A percentile compares a stretch with the other conserved stretches of the same genome.
These are phyloP conservation scores for Paramecium caudatum DNA, from an alignment of 73 alveolate genomes.

Conservation along the genomic window DNA sequence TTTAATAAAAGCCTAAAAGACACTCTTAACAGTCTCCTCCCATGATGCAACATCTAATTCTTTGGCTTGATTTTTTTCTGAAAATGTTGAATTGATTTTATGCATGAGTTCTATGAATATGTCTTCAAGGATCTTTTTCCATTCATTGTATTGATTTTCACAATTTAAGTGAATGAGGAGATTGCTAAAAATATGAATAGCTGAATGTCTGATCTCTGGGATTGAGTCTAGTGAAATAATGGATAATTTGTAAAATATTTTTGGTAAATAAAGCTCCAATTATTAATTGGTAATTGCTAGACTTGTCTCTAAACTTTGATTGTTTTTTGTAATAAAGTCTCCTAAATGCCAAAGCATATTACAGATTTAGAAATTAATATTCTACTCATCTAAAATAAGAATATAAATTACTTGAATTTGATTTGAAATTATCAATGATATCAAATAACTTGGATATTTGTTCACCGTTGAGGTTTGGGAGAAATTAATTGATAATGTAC, in stretches of 20 bases:
- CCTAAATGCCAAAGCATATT: constrained; percentile 68
- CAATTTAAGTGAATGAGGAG: constrained; percentile 40
- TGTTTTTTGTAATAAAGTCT: constrained; percentile 49
- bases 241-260: constrained; percentile 39
- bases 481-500: constrained; percentile 47
- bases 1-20: constrained; percentile 33
- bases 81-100: neutral
- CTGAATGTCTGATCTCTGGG: constrained; percentile 66
- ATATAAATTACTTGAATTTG: constrained; percentile 31
- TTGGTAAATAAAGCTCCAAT: constrained; percentile 24
- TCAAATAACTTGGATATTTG: constrained; percentile 48
- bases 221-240: constrained; percentile 14
- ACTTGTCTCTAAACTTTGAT: neutral
- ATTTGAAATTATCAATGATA: constrained; percentile 62
- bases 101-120: constrained; percentile 58
- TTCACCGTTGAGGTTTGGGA: neutral
- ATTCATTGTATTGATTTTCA: neutral
- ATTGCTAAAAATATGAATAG: constrained; percentile 55
- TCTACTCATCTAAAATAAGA: constrained; percentile 36
- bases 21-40: constrained; percentile 68
- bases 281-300: neutral
- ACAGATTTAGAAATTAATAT: constrained; percentile 60
- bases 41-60: constrained; percentile 33
- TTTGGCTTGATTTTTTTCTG: constrained; percentile 53
- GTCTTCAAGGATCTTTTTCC: constrained; percentile 53